Conservation (phyloP, 139 green algal species). For the Micractinium sp. region DNA sequence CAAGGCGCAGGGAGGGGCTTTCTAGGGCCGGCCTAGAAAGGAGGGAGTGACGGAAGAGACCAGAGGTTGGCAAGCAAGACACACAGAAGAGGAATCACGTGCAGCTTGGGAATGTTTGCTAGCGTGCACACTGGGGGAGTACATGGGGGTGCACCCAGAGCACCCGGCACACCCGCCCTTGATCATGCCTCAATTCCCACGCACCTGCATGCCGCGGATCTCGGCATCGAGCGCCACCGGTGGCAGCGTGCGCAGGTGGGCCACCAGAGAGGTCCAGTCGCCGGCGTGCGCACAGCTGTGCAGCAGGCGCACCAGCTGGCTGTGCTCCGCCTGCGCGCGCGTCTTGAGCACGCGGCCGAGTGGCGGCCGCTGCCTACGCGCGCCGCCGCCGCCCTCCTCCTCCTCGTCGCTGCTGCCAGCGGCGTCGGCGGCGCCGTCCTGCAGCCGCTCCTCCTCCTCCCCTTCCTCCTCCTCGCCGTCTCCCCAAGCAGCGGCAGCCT, state of each 20-base stretch:
- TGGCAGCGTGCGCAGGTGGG: conserved; percentile 53
- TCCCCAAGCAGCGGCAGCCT: conserved; percentile 32
- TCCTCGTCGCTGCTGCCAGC: not conserved
- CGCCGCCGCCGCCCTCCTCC: not conserved
- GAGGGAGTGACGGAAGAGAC: not conserved
- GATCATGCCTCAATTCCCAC: too few relatives aligned
- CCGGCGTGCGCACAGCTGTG: conserved; percentile 20
- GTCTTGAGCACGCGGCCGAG: conserved; percentile 4
- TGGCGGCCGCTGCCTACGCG: not conserved
- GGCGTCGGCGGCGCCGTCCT: conserved; percentile 9
- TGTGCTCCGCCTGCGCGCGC: not conserved
- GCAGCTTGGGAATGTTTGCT: too few relatives aligned
- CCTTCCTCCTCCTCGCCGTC: conserved; percentile 32
- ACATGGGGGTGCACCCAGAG: too few relatives aligned
- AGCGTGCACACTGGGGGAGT: too few relatives aligned
- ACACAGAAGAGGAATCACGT: not conserved
- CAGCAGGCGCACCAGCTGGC: conserved; percentile 46
- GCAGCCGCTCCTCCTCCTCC: not conserved
- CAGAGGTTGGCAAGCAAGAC: not conserved
- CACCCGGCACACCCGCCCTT: not conserved
- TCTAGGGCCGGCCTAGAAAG: not conserved
- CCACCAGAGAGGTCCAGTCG: conserved; percentile 62
- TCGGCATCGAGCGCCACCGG: conserved; percentile 74
- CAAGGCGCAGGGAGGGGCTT: too few relatives aligned
- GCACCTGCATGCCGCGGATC: conserved; percentile 74